Evolutionary conservation across 1,139 yeast species (phyloP).

Genomic region (Candida sp.): DNA sequence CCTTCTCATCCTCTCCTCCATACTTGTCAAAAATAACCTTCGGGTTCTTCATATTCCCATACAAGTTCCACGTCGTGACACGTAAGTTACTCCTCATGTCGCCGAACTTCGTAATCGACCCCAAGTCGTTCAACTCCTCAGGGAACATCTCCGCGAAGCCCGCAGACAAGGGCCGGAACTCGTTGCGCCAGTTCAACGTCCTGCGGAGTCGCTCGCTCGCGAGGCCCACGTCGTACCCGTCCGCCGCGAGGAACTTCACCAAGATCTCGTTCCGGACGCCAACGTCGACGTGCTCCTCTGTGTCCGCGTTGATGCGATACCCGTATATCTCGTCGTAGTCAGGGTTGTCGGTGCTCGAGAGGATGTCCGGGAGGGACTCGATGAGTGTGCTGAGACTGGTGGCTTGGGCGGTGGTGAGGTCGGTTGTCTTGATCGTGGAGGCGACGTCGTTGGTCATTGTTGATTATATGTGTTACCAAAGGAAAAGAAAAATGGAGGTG

Average conservation of each 20-base stretch:
- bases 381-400: slow-evolving; percentile 22
- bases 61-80: slow-evolving; percentile 84
- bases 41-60: slow-evolving; percentile 71
- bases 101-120: slow-evolving; percentile 59
- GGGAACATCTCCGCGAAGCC: slow-evolving; percentile 75
- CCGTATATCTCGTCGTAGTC: slow-evolving; percentile 83
- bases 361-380: slow-evolving; percentile 25
- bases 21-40: slow-evolving; percentile 65
- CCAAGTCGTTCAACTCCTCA: slow-evolving; percentile 60
- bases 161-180: slow-evolving; percentile 78
- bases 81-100: slow-evolving; percentile 33
- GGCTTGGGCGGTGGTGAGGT: slow-evolving; percentile 17
- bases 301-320: slow-evolving; percentile 54
- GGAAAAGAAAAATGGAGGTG: background rate
- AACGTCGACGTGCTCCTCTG: slow-evolving; percentile 48
- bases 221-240: slow-evolving; percentile 54
- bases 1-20: slow-evolving; percentile 24
- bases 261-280: slow-evolving; percentile 58
- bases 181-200: slow-evolving; percentile 80
- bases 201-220: slow-evolving; percentile 54
- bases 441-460: slow-evolving; percentile 2
- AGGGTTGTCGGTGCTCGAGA: slow-evolving; percentile 34
- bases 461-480: background rate
- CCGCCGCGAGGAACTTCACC: slow-evolving; percentile 72
- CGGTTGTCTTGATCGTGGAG: slow-evolving; percentile 14